These are phyloP conservation scores for Ambrosia artemisiifolia DNA, from an alignment of 129 eudicot species.

Conservation along the genomic window DNA sequence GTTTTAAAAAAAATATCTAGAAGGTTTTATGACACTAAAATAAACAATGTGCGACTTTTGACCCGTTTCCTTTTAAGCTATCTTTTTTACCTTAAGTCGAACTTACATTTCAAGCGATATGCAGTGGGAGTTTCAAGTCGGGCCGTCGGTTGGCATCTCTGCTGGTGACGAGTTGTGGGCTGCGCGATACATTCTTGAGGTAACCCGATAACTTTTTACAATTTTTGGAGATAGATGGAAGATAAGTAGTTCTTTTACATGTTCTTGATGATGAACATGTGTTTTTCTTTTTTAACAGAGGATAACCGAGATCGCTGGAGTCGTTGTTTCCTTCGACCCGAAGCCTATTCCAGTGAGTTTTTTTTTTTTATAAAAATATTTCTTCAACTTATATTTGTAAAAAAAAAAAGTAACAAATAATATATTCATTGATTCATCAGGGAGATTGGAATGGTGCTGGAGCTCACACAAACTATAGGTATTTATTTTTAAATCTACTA, in stretches of 20 bases:
- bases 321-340: slow-evolving; percentile 83
- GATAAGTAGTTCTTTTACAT: not conserved
- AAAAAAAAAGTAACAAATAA: not conserved
- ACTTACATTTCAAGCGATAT: not conserved
- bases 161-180: slow-evolving; percentile 92
- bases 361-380: not conserved
- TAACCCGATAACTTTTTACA: slow-evolving; percentile 19
- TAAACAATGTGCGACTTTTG: not conserved
- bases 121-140: slow-evolving; percentile 98
- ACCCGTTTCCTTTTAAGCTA: not conserved
- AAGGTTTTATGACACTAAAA: not conserved
- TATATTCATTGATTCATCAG: slow-evolving; percentile 27
- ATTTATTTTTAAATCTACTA: not conserved
- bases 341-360: slow-evolving; percentile 76
- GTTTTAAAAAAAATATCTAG: not conserved
- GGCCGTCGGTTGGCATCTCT: slow-evolving; percentile 87
- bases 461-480: slow-evolving; percentile 91
- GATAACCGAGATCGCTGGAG: slow-evolving; percentile 92
- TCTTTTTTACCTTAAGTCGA: not conserved
- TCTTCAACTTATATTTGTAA: not conserved
- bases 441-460: slow-evolving; percentile 99
- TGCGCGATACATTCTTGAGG: slow-evolving; percentile 96
- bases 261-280: not conserved
- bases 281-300: slow-evolving; percentile 49
- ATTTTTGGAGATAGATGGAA: not conserved